These are phyloP conservation scores for Daldinia caldariorum DNA, from an alignment of 495 filamentous ascomycete genomes.

Conservation along the genomic window DNA sequence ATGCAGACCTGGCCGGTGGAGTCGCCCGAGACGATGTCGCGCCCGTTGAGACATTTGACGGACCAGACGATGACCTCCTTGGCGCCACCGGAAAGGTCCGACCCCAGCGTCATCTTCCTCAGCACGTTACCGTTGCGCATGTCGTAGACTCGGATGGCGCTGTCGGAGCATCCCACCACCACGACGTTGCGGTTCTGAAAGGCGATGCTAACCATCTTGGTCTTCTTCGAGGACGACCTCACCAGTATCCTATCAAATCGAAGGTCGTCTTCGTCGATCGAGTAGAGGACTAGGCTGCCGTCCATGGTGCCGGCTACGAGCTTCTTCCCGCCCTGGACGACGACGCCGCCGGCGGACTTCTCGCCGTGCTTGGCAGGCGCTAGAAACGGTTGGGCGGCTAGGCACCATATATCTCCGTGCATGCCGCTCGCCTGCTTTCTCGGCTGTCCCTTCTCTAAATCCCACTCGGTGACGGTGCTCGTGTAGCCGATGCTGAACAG, in stretches of 20 bases:
- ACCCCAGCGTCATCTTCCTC: slow-evolving; percentile 84
- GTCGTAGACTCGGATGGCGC: slow-evolving; percentile 89
- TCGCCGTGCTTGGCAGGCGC: slow-evolving; percentile 32
- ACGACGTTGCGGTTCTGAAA: slow-evolving; percentile 86
- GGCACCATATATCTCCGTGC: slow-evolving; percentile 96
- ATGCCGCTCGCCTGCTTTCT: slow-evolving; percentile 86
- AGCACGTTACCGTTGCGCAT: slow-evolving; percentile 77
- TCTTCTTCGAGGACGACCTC: slow-evolving; percentile 78
- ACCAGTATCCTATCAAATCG: slow-evolving; percentile 74
- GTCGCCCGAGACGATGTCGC: slow-evolving; percentile 92
- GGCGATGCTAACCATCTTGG: slow-evolving; percentile 85
- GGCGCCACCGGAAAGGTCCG: slow-evolving; percentile 75
- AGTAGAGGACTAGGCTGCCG: slow-evolving; percentile 84
- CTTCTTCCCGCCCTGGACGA: slow-evolving; percentile 64
- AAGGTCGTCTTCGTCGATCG: slow-evolving; percentile 82
- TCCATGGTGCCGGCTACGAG: slow-evolving; percentile 92
- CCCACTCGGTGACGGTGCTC: slow-evolving; percentile 92
- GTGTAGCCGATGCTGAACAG: slow-evolving; percentile 98
- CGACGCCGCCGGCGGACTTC: slow-evolving; percentile 33
- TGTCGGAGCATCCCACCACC: slow-evolving; percentile 91
- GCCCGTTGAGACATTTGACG: slow-evolving; percentile 83
- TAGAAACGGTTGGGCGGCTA: slow-evolving; percentile 80
- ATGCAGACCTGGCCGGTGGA: slow-evolving; percentile 92
- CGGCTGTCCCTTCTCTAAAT: slow-evolving; percentile 78
- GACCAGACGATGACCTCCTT: slow-evolving; percentile 93